phyloP scores from a whole-genome alignment of 2,329 filamentous ascomycete genomes.

The Xylaria multiplex region DNA sequence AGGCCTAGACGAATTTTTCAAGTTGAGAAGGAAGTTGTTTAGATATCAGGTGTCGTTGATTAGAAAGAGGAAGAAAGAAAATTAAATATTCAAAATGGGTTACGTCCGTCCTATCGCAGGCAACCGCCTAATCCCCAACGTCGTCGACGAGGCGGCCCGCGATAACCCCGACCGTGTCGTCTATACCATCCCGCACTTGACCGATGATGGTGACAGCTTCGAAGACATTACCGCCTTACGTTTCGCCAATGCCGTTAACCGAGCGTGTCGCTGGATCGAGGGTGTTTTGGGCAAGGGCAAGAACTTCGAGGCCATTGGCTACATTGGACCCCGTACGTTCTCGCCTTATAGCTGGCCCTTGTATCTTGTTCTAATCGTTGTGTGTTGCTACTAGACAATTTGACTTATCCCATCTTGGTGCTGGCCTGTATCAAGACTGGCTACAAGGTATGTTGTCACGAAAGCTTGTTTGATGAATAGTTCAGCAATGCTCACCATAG shows the following conservation, averaged over 20 bases:
- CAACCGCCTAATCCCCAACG: conserved; percentile 41
- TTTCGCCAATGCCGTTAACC: conserved; percentile 42
- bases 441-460: conserved; percentile 36
- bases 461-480: background rate
- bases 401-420: conserved; percentile 41
- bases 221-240: conserved; percentile 40
- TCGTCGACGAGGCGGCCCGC: conserved; percentile 41
- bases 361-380: conserved; percentile 22
- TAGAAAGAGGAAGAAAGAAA: conserved; percentile 7
- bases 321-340: conserved; percentile 41
- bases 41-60: background rate
- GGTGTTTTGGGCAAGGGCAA: conserved; percentile 36
- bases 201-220: conserved; percentile 40
- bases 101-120: conserved; percentile 32
- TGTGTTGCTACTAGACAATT: conserved; percentile 32
- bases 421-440: conserved; percentile 42
- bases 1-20: conserved; percentile 6
- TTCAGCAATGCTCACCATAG: conserved; percentile 6
- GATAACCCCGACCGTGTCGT: conserved; percentile 39
- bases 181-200: conserved; percentile 41
- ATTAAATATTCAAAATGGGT: conserved; percentile 30
- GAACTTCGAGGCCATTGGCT: conserved; percentile 41
- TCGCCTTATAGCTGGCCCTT: background rate
- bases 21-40: conserved; percentile 8
- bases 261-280: conserved; percentile 40